Evolutionary conservation across 2,329 filamentous ascomycete genomes (phyloP), one percentile per base, ranked within the genome.

Genomic region (Cladosporium sp.): DNA sequence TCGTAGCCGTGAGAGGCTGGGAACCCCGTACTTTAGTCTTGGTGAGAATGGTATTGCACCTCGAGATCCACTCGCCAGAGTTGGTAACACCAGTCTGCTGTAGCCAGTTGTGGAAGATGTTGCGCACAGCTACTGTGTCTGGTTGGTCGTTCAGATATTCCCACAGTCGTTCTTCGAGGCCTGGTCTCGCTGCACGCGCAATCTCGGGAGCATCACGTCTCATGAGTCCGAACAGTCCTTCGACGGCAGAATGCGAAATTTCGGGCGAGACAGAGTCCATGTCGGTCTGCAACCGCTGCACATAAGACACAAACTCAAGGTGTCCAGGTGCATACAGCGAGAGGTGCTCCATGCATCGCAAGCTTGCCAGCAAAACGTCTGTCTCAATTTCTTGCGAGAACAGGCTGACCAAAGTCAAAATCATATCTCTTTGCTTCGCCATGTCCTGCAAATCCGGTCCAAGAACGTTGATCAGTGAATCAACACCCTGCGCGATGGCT

Each of bases 401-500:
- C 69, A 96, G 90, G 3, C 87, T 85, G 3, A 98, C 89, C 10
- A 99, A 84, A 0, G 89, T 95, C 67, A 98, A 85, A 59, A 98
- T 95, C 63, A 99, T 85, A 74, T 97, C 93, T 70, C 95, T 85
- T n/a, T 92, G 91, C 78, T 96, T 97, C 3, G 88, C 88, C 69
- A 95, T 88, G 73, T 98, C 95, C 77, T 98, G 95, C 25, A 99
- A 81, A 78, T 99, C 96, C 0, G 95, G 95, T 0, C 95, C 95
- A 13, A 99, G 85, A 11, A 99, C 95, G 71, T 98, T 98, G 79
- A 99, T 93, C 26, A 97, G 84, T n/a, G 93, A 95, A 77, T 98
- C 93, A 32, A 97, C 89, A 71, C 92, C 96, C 71, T 92, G 89
- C 34, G 91, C 90, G 67, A 98, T 89, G 1, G 93, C 91, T 23